Evolutionary conservation across 352 stramenopile genomes (phyloP), one percentile per base, ranked within the genome.

Genomic region (Phytopythium sindhum): DNA sequence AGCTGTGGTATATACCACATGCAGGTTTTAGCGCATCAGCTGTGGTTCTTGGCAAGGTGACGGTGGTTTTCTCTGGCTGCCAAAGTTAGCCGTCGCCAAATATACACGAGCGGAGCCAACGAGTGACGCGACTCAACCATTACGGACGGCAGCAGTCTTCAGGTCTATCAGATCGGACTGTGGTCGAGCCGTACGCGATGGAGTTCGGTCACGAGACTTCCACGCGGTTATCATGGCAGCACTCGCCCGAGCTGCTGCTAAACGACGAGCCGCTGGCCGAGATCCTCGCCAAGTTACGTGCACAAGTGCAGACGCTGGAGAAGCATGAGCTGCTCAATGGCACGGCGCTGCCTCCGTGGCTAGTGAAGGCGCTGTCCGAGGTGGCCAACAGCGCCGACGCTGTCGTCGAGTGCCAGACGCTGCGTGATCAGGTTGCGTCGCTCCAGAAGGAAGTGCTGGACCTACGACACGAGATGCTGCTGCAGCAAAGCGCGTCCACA

Each of bases 191-290:
- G 12, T 29, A 15, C 24, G 33, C 52, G 31, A 75, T 78, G 72
- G 63, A 78, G 45, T 67, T 72, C 37, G 67, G 65, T 1, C 37
- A 42, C 12, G 78, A 81, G 51, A 88, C 81, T 50, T 63, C 76
- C 35, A 82, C 78, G 47, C 72, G 75, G 50, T 66, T 93, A 50
- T 57, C 73, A 37, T 93, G 84, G 84, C 84, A 81, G 19, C 77
- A 78, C 5, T 73, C 81, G 33, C 83, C 84, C 10, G 84, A 93
- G 41, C 74, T 95, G 55, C 73, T 90, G 39, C 67, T 93, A 62
- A 92, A 95, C 45, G 84, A 91, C 31, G 84, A 95, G 55, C 87
- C 83, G 10, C 70, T 95, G 5, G 77, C 91, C 23, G 81, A 93
- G 28, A 69, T 93, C 21, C 90, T 95, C 63, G 74, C 67, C n/a